phyloP scores from a whole-genome alignment of 164 flowering plant species.

The Magnolia changhungtana region DNA sequence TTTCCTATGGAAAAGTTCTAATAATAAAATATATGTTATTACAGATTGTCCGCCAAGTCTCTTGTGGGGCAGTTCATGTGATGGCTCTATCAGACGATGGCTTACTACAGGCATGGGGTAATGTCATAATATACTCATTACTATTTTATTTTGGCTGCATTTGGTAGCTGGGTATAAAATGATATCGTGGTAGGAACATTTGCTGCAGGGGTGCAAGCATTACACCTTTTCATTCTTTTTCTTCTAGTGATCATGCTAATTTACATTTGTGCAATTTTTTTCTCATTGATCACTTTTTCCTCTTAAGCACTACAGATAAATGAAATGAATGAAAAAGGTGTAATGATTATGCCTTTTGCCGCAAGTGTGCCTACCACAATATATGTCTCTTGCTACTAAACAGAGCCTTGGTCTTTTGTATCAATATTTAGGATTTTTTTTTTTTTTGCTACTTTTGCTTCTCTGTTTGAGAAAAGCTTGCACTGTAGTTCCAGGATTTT shows the following conservation, averaged over 20 bases:
- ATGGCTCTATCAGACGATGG: constrained; percentile 92
- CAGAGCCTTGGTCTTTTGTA: background rate
- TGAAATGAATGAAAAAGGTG: background rate
- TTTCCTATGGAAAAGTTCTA: background rate
- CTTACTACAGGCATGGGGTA: constrained; percentile 94
- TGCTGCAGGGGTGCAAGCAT: background rate
- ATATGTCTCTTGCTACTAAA: background rate
- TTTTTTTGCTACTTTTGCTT: background rate
- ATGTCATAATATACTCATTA: constrained; percentile 6
- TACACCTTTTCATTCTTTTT: background rate
- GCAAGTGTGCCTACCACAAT: background rate
- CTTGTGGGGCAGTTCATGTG: constrained; percentile 94
- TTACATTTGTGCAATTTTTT: no score
- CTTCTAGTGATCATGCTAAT: background rate
- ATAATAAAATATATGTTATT: constrained; percentile 2
- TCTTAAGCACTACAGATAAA: no score
- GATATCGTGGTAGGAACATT: background rate
- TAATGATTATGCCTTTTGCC: background rate
- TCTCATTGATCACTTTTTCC: background rate
- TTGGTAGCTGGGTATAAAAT: background rate
- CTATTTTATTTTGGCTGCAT: background rate
- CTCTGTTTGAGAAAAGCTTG: background rate
- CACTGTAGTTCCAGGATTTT: background rate
- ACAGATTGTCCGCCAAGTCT: constrained; percentile 82
- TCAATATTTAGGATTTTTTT: background rate